Base-by-base conservation (phyloP, 2,329 filamentous ascomycete species). In the Hypoxylon rubiginosum region DNA sequence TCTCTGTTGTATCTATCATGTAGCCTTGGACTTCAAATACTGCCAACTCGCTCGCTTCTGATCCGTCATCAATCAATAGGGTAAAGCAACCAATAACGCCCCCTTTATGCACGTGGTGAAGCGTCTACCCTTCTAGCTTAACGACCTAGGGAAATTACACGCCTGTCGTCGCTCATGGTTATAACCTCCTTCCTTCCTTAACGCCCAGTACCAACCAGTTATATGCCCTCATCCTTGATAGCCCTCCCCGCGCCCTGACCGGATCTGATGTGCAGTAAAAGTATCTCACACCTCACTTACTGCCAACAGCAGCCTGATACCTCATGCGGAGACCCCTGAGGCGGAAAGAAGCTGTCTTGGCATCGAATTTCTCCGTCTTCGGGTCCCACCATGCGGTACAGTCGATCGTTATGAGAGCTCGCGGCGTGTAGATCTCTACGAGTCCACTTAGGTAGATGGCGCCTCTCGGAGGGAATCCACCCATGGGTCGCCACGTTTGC, bases 381-480 rank as follows among this genome's bases (percentile, higher is more conserved):
- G 87, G 86, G 72, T 90, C 82, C 76, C 86, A 90, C 75, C 83
- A 87, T 1, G 81, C 84, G 10, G 76, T 63, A 1, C 86, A 85
- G 64, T 88, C 84, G 11, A 89, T 77, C 2, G 82, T 81, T 58
- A 89, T 73, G 53, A 79, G 79, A 0, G 82, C 82, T 21, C 76
- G 81, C 1, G 82, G 74, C 1, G 84, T 81, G 43, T 83, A 79
- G 1, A 89, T 62, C 66, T 88, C 84, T 1, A 90, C 82, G 10
- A 88, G 74, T 0, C 88, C 88, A 15, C 83, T 83, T 1, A 90
- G 80, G 1, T 79, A 74, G 50, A 90, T 79, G 55, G 82, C 83
- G 4, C 88, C 88, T 10, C 83, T 79, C 4, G 82, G 83, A 0
- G 85, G 84, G 1, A 80, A 76, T 7, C 77, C 76, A 49, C 75